phyloP scores from a whole-genome alignment of 495 filamentous ascomycete genomes.

The Schizothecium vesticola region DNA sequence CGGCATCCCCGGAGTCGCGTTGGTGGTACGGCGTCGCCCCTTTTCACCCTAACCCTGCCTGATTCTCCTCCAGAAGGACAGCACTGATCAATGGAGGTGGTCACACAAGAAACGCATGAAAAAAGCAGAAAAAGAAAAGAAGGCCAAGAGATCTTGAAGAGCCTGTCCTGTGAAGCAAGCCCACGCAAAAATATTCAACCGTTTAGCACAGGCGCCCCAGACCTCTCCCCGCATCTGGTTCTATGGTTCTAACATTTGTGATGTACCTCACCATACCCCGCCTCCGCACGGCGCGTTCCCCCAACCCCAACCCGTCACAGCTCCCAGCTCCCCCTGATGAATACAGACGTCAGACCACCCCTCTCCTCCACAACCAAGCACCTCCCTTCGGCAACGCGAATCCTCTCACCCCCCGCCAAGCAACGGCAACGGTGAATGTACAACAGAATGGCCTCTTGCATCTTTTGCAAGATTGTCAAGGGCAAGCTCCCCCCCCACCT shows the following conservation, averaged over 20 bases:
- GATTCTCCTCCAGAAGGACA: not conserved
- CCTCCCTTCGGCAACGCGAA: not conserved
- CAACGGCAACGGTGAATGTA: slow-evolving; percentile 16
- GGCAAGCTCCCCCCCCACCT: slow-evolving; percentile 44
- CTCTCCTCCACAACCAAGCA: not conserved
- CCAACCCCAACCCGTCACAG: not conserved
- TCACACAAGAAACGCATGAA: not conserved
- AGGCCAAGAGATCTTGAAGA: not conserved
- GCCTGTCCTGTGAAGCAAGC: not conserved
- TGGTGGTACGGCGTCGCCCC: not conserved
- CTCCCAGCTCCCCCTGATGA: not conserved
- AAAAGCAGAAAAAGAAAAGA: not conserved
- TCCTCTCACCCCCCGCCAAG: not conserved
- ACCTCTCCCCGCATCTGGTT: not conserved
- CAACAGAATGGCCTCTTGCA: slow-evolving; percentile 57
- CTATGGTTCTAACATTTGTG: not conserved
- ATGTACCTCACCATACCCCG: not conserved
- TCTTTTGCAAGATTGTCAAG: slow-evolving; percentile 99
- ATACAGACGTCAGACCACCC: slow-evolving; percentile 1
- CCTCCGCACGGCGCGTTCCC: not conserved
- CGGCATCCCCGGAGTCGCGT: not conserved
- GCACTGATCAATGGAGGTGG: not conserved
- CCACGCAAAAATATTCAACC: not conserved
- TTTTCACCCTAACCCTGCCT: not conserved
- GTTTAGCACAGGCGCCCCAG: not conserved